Base-by-base conservation (phyloP, 2,329 filamentous ascomycete species). In the Penicillium corylophilum region DNA sequence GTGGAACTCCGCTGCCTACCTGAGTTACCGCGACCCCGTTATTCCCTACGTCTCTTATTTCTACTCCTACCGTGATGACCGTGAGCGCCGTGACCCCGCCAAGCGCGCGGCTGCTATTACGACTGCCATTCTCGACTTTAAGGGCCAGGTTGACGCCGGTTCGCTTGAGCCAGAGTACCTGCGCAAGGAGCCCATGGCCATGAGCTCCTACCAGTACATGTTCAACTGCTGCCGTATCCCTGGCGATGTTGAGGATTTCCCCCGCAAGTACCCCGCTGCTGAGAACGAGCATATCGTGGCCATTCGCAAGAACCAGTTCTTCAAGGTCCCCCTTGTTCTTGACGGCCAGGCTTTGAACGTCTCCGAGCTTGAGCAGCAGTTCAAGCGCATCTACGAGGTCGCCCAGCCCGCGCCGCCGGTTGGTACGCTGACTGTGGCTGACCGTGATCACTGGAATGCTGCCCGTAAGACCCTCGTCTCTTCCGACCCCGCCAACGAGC, bases 1-100 rank as follows among this genome's bases (percentile, higher is more conserved):
- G 94, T 99, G 94, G 94, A 97, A 99, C 72, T 85, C 96, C 47
- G 84, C 86, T 4, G 94, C 94, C 52, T 99, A 99, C 76, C 84
- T 99, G 60, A 82, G 77, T 60, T 97, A 97, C 79, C 88, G 93
- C 61, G 94, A 97, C 72, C 94, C 94, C 10, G 90, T 99, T 42
- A 89, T 97, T 16, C 94, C 94, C 55, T 99, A 97, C 71, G 94
- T 99, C 67, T 96, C 90, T 74, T 99, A 99, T 82, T 99, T 99
- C 79, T 99, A 99, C 79, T 96, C 92, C 49, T 93, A 97, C 78
- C 85, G 90, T 62, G 94, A 99, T 74, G 95, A 99, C 75, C 86
- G 90, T 63, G 83, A 86, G 69, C 85, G 93, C 61, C 86, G 91
- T 57, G 85, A 96, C 72, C 94, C 94, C 0, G 87, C 88, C 57